Percentiles rank a stretch among this genome's conserved stretches.
Conservation (phyloP, 2,329 filamentous ascomycete genomes). For the Dactylella cylindrospora region DNA sequence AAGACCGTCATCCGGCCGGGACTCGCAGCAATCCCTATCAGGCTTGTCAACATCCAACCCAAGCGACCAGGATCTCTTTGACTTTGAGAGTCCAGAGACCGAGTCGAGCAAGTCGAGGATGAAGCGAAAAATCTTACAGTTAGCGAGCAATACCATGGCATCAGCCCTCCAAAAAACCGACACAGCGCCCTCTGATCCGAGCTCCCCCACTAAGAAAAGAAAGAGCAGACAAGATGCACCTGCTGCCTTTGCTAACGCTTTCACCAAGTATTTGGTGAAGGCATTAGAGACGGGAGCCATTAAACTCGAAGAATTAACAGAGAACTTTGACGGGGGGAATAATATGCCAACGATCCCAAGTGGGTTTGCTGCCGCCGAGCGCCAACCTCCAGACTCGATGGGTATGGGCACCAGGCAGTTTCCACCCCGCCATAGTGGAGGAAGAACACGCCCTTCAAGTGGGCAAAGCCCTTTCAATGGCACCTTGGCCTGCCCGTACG, state of each 20-base stretch:
- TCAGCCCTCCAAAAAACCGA: constrained; percentile 23
- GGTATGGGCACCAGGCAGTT: neutral
- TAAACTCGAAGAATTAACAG: constrained; percentile 37
- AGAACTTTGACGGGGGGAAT: constrained; percentile 9
- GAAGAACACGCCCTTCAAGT: constrained; percentile 13
- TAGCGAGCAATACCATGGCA: too few relatives aligned
- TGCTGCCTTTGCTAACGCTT: constrained; percentile 22
- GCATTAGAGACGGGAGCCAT: constrained; percentile 31
- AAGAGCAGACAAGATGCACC: constrained; percentile 21
- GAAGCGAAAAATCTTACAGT: too few relatives aligned
- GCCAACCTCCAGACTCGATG: neutral
- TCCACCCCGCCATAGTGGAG: neutral
- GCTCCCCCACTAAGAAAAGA: constrained; percentile 29
- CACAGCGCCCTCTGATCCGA: constrained; percentile 7
- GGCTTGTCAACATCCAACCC: constrained; percentile 28
- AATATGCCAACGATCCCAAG: too few relatives aligned
- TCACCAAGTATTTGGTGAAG: constrained; percentile 31
- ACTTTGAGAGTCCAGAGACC: constrained; percentile 26
- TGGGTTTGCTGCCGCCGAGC: neutral
- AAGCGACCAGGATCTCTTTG: constrained; percentile 33
- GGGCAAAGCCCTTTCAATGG: constrained; percentile 35
- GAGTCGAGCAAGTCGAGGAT: too few relatives aligned
- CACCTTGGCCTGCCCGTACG: constrained; percentile 39
- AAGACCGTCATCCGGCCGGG: constrained; percentile 14
- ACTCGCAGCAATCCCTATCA: constrained; percentile 28